phyloP scores from a whole-genome alignment of 257 asterid genomes.

The Cordia subcordata region DNA sequence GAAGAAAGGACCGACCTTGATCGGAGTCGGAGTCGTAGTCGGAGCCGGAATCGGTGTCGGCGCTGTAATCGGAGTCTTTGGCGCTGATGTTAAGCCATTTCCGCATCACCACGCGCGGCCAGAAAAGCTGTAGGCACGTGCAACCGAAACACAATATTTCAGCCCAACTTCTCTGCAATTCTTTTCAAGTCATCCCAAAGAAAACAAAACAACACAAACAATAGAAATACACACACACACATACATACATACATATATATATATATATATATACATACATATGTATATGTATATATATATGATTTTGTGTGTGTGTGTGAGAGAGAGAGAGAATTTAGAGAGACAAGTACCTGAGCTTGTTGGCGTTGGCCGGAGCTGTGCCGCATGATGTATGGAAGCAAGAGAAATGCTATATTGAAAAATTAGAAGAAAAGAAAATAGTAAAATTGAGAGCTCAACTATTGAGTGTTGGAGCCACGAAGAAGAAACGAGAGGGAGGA shows the following conservation, averaged over 20 bases:
- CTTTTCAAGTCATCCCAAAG: slow-evolving; percentile 16
- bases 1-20: slow-evolving; percentile 26
- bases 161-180: slow-evolving; percentile 75
- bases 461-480: too few relatives aligned
- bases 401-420: slow-evolving; percentile 5
- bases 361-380: slow-evolving; percentile 26
- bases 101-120: slow-evolving; percentile 81
- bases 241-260: neutral
- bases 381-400: slow-evolving; percentile 20
- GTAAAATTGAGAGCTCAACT: slow-evolving; percentile 1
- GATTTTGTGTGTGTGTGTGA: too few relatives aligned
- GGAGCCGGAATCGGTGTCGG: slow-evolving; percentile 49
- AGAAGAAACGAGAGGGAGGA: too few relatives aligned
- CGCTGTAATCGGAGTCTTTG: slow-evolving; percentile 63
- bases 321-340: too few relatives aligned
- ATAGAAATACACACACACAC: neutral
- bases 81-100: slow-evolving; percentile 62
- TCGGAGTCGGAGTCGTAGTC: slow-evolving; percentile 46
- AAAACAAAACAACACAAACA: neutral
- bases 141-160: slow-evolving; percentile 76
- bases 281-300: too few relatives aligned
- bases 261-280: too few relatives aligned
- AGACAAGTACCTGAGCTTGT: slow-evolving; percentile 39
- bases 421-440: neutral
- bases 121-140: slow-evolving; percentile 75